Evolutionary conservation across 106 monocot genomes (phyloP), one percentile per base, ranked within the genome.

Genomic region (Vanilla planifolia): DNA sequence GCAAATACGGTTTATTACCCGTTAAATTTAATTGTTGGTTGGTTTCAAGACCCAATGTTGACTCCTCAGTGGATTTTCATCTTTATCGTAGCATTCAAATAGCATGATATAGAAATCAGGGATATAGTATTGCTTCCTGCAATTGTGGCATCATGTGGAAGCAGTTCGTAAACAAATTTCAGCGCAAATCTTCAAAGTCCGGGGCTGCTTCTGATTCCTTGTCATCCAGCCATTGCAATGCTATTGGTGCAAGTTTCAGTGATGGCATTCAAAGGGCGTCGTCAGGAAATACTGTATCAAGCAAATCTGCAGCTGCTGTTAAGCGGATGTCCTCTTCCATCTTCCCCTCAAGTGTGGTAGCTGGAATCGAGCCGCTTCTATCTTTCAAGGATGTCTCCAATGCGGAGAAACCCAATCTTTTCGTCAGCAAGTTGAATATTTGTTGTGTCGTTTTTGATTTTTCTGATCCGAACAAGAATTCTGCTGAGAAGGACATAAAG

Each of bases 251-350:
- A 30, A 55, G 36, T 29, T 67, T 69, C 16, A 69, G 65, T 16
- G 48, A 22, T 63, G 16, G 41, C 28, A 61, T 69, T 32, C 73
- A 68, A 23, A 50, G 66, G 3, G 46, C 74, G n/a, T 55, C 65
- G 68, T 78, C 69, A 51, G 55, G 68, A 48, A 81, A 63, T 33
- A 14, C 25, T 17, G 33, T 25, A 55, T 33, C 33, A 8, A 55
- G 55, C 62, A 62, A 65, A 39, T 50, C 51, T 46, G 63, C 62
- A 5, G 76, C 17, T 2, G 23, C 62, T n/a, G 63, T 69, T 9
- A 93, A 87, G 68, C 62, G 80, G 43, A 92, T 78, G 72, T 81
- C 89, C 19, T 92, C 92, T 56, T 80, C 77, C 2, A 64, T 92
- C 10, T 92, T 92, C 55, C 92, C 92, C 0, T 79, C 92, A 1